Evolutionary conservation across 768 basidiomycete species (phyloP).

Genomic region (Suillus subluteus): DNA sequence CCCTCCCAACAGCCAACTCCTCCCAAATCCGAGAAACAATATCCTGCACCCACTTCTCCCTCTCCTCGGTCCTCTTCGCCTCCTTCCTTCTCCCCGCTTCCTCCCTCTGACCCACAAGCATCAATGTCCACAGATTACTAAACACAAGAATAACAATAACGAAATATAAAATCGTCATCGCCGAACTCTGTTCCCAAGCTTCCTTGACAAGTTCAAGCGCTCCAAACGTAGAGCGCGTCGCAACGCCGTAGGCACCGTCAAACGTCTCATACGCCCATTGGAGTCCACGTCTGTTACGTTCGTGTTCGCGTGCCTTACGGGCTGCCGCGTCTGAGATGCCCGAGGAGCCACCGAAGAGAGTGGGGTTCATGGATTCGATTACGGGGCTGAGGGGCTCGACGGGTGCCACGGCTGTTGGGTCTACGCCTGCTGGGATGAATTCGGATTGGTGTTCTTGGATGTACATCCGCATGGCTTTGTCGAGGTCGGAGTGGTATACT

Average conservation of each 20-base stretch:
- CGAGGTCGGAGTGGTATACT: conserved; percentile 80
- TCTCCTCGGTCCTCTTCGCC: conserved; percentile 60
- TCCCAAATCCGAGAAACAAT: conserved; percentile 76
- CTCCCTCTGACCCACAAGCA: conserved; percentile 50
- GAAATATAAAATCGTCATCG: conserved; percentile 72
- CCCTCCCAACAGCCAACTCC: conserved; percentile 57
- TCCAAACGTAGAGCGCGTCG: conserved; percentile 65
- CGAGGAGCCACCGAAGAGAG: conserved; percentile 13
- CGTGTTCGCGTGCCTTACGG: conserved; percentile 61
- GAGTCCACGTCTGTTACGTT: conserved; percentile 70
- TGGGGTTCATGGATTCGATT: conserved; percentile 17
- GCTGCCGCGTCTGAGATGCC: conserved; percentile 19
- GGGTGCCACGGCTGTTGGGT: conserved; percentile 55
- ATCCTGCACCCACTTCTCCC: conserved; percentile 75
- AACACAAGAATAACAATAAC: conserved; percentile 73
- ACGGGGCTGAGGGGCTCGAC: conserved; percentile 40
- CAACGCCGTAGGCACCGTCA: conserved; percentile 75
- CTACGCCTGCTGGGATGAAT: conserved; percentile 84
- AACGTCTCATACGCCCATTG: conserved; percentile 92
- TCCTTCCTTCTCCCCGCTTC: conserved; percentile 50
- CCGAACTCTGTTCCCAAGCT: conserved; percentile 77
- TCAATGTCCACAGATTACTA: conserved; percentile 76
- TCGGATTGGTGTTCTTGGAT: conserved; percentile 89
- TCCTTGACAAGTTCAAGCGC: conserved; percentile 80
- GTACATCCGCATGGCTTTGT: conserved; percentile 83